Percentiles rank a stretch among this genome's conserved stretches.
Conservation (phyloP, 768 basidiomycete genomes). For the Russula griseocarnosa region DNA sequence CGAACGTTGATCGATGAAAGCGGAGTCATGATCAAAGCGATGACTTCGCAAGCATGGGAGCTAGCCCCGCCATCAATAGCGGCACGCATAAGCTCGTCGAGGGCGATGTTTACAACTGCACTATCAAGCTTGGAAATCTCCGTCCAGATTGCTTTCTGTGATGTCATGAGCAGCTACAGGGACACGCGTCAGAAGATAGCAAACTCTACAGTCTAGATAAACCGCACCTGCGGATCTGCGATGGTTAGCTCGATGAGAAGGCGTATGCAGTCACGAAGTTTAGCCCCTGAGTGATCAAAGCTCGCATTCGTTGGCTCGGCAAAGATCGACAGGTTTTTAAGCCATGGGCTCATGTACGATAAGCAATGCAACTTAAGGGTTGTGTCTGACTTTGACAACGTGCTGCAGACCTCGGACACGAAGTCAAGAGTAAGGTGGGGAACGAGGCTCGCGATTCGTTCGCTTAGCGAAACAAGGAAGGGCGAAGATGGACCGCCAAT, state of each 20-base stretch:
- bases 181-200: not conserved
- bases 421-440: conserved; percentile 87
- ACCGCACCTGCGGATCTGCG: conserved; percentile 61
- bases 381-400: conserved; percentile 48
- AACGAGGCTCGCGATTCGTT: conserved; percentile 64
- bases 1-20: conserved; percentile 74
- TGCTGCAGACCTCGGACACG: conserved; percentile 73
- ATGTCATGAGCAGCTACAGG: conserved; percentile 53
- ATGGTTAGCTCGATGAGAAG: conserved; percentile 71
- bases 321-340: conserved; percentile 71
- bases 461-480: conserved; percentile 65
- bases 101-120: conserved; percentile 60
- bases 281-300: conserved; percentile 67
- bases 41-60: conserved; percentile 67
- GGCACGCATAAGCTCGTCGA: conserved; percentile 76
- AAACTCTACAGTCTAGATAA: not conserved
- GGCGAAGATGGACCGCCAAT: conserved; percentile 44
- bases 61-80: conserved; percentile 83
- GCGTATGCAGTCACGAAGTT: conserved; percentile 78
- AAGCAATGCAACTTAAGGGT: conserved; percentile 67
- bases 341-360: conserved; percentile 85
- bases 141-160: conserved; percentile 75
- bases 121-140: conserved; percentile 70
- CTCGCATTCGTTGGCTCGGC: conserved; percentile 63
- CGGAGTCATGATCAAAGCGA: conserved; percentile 68